A percentile compares a stretch with the other conserved stretches of the same genome.
Evolutionary conservation across 2,329 filamentous ascomycete genomes (phyloP).

Genomic region (Aspergillus clavatus): DNA sequence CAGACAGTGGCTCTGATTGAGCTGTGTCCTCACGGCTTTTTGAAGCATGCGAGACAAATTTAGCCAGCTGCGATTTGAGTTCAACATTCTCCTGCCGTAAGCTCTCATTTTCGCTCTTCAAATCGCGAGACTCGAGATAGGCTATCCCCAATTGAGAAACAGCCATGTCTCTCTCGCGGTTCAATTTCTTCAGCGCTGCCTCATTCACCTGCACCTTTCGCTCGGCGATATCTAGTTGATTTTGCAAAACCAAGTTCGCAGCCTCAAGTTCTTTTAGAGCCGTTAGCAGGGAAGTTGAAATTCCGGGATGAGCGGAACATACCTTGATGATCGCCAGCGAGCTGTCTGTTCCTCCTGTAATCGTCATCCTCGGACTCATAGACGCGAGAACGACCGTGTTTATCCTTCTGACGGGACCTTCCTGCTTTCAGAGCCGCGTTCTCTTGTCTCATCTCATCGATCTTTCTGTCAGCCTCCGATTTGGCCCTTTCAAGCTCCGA

Average conservation of each 20-base stretch:
- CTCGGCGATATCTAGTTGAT: slow-evolving; percentile 51
- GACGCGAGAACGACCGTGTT: slow-evolving; percentile 28
- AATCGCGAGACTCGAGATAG: slow-evolving; percentile 48
- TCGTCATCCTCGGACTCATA: slow-evolving; percentile 45
- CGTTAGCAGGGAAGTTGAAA: slow-evolving; percentile 25
- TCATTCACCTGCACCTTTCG: slow-evolving; percentile 53
- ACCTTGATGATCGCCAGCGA: slow-evolving; percentile 38
- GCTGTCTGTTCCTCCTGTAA: slow-evolving; percentile 29
- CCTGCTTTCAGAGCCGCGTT: slow-evolving; percentile 49
- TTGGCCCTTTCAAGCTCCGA: slow-evolving; percentile 53
- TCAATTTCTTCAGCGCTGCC: slow-evolving; percentile 50
- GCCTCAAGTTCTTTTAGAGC: slow-evolving; percentile 44
- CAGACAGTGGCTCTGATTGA: slow-evolving; percentile 23
- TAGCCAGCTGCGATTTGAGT: slow-evolving; percentile 34
- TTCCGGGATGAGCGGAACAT: slow-evolving; percentile 15
- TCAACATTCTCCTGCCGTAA: slow-evolving; percentile 36
- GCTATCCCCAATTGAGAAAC: slow-evolving; percentile 55
- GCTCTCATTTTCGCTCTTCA: slow-evolving; percentile 38
- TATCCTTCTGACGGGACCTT: slow-evolving; percentile 32
- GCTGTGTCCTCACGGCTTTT: slow-evolving; percentile 26
- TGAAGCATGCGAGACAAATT: slow-evolving; percentile 17
- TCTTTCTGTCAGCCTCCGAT: slow-evolving; percentile 45
- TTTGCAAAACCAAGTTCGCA: slow-evolving; percentile 50
- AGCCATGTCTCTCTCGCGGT: slow-evolving; percentile 54
- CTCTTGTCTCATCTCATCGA: slow-evolving; percentile 50